A percentile compares a stretch with the other conserved stretches of the same genome.
Conservation (phyloP, 2,329 filamentous ascomycete genomes). For the Ceratocystis lukuohia region DNA sequence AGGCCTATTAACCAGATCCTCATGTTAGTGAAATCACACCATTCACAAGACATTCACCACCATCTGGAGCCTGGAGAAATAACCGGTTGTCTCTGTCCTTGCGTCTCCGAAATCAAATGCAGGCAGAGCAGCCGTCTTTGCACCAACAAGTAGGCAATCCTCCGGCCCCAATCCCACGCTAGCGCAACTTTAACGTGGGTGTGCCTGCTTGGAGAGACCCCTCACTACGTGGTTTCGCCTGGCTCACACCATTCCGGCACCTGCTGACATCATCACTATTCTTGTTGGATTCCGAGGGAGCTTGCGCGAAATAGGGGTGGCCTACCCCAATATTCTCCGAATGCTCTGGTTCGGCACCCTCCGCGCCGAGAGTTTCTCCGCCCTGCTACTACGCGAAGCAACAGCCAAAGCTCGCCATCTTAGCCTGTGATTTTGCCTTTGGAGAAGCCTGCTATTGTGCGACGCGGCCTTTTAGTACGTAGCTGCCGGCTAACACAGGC, state of each 20-base stretch:
- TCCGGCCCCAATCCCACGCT: too few relatives aligned
- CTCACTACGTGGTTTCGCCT: too few relatives aligned
- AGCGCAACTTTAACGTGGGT: too few relatives aligned
- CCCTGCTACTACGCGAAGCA: not conserved
- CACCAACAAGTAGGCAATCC: too few relatives aligned
- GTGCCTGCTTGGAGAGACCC: too few relatives aligned
- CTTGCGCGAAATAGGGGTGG: not conserved
- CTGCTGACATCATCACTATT: conserved; percentile 1
- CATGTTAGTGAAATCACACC: too few relatives aligned
- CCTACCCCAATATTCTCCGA: not conserved
- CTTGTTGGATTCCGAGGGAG: not conserved
- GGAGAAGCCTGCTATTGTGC: not conserved
- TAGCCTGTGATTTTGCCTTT: not conserved
- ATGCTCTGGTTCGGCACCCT: not conserved
- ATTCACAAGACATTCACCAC: too few relatives aligned
- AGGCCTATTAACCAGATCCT: too few relatives aligned
- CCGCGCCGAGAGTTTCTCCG: conserved; percentile 11
- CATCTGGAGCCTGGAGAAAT: too few relatives aligned
- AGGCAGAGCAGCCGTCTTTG: too few relatives aligned
- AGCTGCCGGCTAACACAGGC: not conserved
- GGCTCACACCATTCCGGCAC: not conserved
- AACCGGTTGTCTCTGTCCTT: too few relatives aligned
- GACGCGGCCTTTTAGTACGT: not conserved
- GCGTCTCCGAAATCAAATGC: too few relatives aligned
- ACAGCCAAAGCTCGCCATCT: not conserved